Conservation (phyloP, 2,329 filamentous ascomycete genomes). For the Penicillium frequentans region DNA sequence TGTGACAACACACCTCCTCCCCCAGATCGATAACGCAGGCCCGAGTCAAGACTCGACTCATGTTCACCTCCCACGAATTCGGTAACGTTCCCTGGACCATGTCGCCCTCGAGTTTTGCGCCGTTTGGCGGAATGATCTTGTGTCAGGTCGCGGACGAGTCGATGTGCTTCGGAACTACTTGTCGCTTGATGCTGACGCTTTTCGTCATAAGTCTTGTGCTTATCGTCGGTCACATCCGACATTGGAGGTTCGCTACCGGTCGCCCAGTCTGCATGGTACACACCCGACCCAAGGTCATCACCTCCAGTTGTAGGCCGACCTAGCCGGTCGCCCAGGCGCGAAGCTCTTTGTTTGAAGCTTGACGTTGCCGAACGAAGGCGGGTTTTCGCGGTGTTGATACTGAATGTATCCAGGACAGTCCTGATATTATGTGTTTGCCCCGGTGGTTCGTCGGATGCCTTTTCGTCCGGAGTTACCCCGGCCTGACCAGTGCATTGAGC, state of each 20-base stretch:
- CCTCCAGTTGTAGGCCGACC: conserved; percentile 24
- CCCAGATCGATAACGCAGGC: conserved; percentile 25
- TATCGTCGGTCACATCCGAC: conserved; percentile 31
- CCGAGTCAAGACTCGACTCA: conserved; percentile 9
- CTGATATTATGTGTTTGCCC: neutral
- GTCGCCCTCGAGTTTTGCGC: conserved; percentile 14
- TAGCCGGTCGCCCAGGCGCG: conserved; percentile 16
- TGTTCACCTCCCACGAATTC: conserved; percentile 9
- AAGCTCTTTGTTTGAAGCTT: conserved; percentile 15
- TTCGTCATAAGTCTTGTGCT: conserved; percentile 30
- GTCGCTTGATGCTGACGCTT: conserved; percentile 24
- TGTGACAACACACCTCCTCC: conserved; percentile 34
- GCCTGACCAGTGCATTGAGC: neutral
- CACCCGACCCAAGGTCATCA: conserved; percentile 26
- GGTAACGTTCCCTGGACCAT: conserved; percentile 14
- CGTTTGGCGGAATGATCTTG: conserved; percentile 26
- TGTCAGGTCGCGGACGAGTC: conserved; percentile 32
- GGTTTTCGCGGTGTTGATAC: neutral
- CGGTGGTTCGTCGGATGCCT: neutral
- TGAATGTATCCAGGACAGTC: neutral
- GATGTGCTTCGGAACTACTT: conserved; percentile 32
- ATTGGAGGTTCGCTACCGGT: conserved; percentile 24
- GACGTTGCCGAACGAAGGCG: neutral
- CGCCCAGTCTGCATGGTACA: conserved; percentile 28
- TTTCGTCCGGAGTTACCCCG: conserved; percentile 1